Conservation (phyloP, 306 rosid species). For the Leucaena leucocephala region DNA sequence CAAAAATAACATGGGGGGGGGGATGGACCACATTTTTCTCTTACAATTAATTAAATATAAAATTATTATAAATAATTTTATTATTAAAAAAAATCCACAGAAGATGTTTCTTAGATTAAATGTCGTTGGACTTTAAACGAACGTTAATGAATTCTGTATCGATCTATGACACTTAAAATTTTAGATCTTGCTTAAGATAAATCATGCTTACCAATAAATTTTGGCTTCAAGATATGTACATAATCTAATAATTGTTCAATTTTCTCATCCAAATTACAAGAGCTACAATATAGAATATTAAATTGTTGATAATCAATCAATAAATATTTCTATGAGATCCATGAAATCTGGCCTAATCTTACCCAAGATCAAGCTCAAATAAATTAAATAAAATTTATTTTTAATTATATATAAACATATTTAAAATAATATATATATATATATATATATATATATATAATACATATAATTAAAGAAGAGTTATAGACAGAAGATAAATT, state of each 20-base stretch:
- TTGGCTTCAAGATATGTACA: background rate
- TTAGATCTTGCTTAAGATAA: background rate
- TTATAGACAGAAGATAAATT: no score
- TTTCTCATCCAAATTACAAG: background rate
- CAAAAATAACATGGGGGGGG: constrained; percentile 1
- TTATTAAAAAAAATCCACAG: background rate
- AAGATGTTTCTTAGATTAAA: background rate
- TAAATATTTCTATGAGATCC: no score
- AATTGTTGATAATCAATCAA: no score
- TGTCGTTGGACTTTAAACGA: background rate
- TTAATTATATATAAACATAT: no score
- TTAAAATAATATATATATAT: no score
- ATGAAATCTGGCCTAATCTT: no score
- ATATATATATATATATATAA: no score
- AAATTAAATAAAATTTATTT: no score
- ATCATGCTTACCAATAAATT: no score
- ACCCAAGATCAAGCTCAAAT: no score
- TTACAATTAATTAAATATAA: background rate
- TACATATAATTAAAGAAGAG: no score
- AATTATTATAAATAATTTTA: background rate
- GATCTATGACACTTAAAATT: background rate
- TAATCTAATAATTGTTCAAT: background rate
- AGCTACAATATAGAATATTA: background rate
- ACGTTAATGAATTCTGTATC: background rate
- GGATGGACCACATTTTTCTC: background rate